phyloP scores from a whole-genome alignment of 225 moss, liverwort and hornwort species.

The Physcomitrium patens region DNA sequence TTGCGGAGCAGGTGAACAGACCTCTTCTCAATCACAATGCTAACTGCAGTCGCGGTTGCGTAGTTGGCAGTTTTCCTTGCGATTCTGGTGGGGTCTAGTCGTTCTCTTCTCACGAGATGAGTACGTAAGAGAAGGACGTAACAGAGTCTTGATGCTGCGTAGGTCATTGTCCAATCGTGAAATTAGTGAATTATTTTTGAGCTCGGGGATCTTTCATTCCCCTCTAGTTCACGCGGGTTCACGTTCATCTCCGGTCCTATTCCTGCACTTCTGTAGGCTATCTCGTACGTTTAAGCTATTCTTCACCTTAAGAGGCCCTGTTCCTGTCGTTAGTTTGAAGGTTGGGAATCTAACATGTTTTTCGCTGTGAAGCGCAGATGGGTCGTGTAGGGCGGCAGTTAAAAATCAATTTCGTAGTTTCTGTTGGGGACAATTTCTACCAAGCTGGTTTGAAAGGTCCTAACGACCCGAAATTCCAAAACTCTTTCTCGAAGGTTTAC shows the following conservation, averaged over 20 bases:
- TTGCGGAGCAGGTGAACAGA: conserved; percentile 26
- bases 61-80: background rate
- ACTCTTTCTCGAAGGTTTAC: conserved; percentile 75
- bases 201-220: background rate
- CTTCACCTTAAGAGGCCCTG: no score
- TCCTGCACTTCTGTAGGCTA: no score
- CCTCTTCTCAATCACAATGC: no score
- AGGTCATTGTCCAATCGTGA: background rate
- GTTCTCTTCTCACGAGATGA: no score
- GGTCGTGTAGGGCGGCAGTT: conserved; percentile 58
- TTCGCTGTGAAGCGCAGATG: conserved; percentile 51
- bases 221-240: no score
- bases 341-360: background rate
- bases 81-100: background rate
- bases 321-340: background rate
- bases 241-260: no score
- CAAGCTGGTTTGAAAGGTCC: conserved; percentile 63
- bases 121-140: no score
- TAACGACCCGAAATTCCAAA: conserved; percentile 56
- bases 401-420: conserved; percentile 62
- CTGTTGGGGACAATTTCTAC: conserved; percentile 82
- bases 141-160: no score
- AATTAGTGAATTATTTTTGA: background rate
- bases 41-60: background rate
- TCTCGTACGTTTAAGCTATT: no score